These are phyloP conservation scores for Petrea volubilis DNA, from an alignment of 257 asterid genomes.

Conservation along the genomic window DNA sequence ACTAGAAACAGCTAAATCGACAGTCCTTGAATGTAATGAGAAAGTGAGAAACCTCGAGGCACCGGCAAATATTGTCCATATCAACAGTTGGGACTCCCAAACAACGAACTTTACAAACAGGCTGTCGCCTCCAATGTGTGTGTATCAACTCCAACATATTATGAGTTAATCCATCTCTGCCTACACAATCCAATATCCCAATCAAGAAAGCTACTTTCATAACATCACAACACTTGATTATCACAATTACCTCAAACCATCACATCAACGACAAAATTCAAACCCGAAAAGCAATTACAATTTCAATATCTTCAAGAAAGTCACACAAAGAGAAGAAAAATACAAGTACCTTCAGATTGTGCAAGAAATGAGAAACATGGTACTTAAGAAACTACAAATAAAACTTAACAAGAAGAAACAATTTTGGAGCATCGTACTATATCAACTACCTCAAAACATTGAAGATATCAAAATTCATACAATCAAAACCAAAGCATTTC, in stretches of 20 bases:
- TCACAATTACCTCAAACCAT: background rate
- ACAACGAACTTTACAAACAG: slow-evolving; percentile 96
- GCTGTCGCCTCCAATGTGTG: slow-evolving; percentile 90
- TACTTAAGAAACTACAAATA: background rate
- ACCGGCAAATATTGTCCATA: slow-evolving; percentile 78
- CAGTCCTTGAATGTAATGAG: slow-evolving; percentile 16
- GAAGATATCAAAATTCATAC: no score
- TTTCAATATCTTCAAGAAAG: background rate
- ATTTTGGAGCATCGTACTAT: background rate
- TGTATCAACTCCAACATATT: slow-evolving; percentile 99
- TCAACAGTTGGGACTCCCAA: slow-evolving; percentile 97
- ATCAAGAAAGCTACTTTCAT: slow-evolving; percentile 22
- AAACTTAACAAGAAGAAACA: background rate
- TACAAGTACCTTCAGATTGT: background rate
- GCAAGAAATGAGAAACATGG: background rate
- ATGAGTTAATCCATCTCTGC: slow-evolving; percentile 97
- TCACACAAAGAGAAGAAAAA: no score
- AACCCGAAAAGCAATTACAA: background rate
- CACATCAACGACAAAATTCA: background rate
- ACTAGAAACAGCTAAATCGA: background rate
- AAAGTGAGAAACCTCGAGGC: slow-evolving; percentile 76
- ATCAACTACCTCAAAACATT: background rate
- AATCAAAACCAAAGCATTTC: no score
- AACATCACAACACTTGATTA: slow-evolving; percentile 1
- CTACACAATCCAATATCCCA: slow-evolving; percentile 45